Percentiles rank a stretch among this genome's conserved stretches.
phyloP scores from a whole-genome alignment of 2,329 filamentous ascomycete species.

The Talaromyces sp. region DNA sequence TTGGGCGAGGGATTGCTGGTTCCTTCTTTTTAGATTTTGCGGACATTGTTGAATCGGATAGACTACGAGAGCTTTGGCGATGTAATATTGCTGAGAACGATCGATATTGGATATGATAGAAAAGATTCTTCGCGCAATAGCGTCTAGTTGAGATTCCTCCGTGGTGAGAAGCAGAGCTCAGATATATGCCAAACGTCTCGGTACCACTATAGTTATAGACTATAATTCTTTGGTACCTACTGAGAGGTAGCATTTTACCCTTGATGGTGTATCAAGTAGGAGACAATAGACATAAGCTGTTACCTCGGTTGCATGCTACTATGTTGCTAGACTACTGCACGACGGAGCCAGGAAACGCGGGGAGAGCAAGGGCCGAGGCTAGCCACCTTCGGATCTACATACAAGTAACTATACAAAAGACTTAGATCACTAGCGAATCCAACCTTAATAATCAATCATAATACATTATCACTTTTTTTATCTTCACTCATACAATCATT shows the following conservation, averaged over 20 bases:
- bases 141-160: not conserved
- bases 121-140: not conserved
- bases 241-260: not conserved
- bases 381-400: not conserved
- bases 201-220: not conserved
- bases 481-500: slow-evolving; percentile 14
- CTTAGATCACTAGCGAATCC: not conserved
- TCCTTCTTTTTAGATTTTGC: slow-evolving; percentile 35
- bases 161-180: not conserved
- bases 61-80: not conserved
- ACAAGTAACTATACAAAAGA: not conserved
- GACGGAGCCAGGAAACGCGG: not conserved
- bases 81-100: not conserved
- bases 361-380: slow-evolving; percentile 4
- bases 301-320: not conserved
- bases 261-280: not conserved
- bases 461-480: slow-evolving; percentile 13
- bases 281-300: not conserved
- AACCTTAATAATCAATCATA: slow-evolving; percentile 6
- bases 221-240: not conserved
- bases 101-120: not conserved
- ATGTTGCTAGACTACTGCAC: not conserved
- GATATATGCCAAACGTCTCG: not conserved
- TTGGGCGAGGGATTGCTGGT: slow-evolving; percentile 56
- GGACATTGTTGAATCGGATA: slow-evolving; percentile 2